phyloP scores from a whole-genome alignment of 371 early-diverging fungal genomes.

The Amoeboradix gromovi region DNA sequence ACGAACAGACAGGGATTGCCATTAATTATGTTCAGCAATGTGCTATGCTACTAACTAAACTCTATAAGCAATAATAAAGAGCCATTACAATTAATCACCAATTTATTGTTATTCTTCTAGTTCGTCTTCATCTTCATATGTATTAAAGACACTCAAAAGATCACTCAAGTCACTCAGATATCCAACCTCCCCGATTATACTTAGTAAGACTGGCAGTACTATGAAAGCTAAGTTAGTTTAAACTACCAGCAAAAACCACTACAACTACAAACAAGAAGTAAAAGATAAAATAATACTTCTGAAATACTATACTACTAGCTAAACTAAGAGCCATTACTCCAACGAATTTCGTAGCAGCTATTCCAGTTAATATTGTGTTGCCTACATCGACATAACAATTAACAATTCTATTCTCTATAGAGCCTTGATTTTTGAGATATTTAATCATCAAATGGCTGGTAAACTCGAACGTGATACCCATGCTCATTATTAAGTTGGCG shows the following conservation, averaged over 20 bases:
- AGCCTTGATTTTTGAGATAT: slow-evolving; percentile 23
- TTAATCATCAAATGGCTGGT: slow-evolving; percentile 37
- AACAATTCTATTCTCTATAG: slow-evolving; percentile 10
- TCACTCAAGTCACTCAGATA: too few species aligned
- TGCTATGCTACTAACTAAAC: too few species aligned
- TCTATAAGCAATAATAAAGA: too few species aligned
- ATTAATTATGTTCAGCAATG: too few species aligned
- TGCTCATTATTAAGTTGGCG: slow-evolving; percentile 41
- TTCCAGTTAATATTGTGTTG: slow-evolving; percentile 38
- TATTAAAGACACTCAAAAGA: too few species aligned
- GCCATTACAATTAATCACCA: too few species aligned
- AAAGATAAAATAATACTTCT: slow-evolving; percentile 45
- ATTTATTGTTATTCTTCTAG: background rate
- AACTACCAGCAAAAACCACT: slow-evolving; percentile 38
- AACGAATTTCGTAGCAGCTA: slow-evolving; percentile 38
- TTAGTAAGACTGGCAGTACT: slow-evolving; percentile 29
- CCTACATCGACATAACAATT: slow-evolving; percentile 28
- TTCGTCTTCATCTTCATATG: background rate
- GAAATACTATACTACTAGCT: slow-evolving; percentile 38
- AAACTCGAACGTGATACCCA: slow-evolving; percentile 46
- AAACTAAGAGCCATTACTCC: slow-evolving; percentile 39
- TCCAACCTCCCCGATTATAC: slow-evolving; percentile 19
- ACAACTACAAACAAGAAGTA: slow-evolving; percentile 33
- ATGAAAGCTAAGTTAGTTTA: too few species aligned
- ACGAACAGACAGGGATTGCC: too few species aligned